phyloP scores from a whole-genome alignment of 495 filamentous ascomycete genomes.

The Emericellopsis terricola region DNA sequence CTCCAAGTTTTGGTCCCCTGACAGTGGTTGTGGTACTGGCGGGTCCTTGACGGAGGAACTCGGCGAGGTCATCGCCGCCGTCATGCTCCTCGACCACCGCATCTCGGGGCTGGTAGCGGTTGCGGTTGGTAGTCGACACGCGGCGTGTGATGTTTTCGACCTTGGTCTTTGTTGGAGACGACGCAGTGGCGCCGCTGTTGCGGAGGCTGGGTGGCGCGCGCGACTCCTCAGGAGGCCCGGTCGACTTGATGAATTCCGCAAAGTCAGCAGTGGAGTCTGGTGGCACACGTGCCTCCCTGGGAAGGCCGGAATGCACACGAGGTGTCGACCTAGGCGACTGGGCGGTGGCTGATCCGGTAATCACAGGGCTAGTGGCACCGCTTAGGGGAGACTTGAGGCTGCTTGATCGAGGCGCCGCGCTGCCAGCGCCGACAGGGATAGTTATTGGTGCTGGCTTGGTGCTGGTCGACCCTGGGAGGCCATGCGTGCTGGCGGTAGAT shows the following conservation, averaged over 20 bases:
- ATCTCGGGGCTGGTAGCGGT: constrained; percentile 50
- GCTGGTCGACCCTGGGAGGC: too few species aligned
- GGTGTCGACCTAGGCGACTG: too few species aligned
- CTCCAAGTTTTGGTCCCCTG: constrained; percentile 11
- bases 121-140: constrained; percentile 14
- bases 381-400: too few species aligned
- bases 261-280: constrained; percentile 55
- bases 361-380: too few species aligned
- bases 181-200: constrained; percentile 8
- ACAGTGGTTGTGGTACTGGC: constrained; percentile 27
- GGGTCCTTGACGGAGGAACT: constrained; percentile 82
- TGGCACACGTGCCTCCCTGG: constrained; percentile 48
- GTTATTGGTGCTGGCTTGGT: too few species aligned
- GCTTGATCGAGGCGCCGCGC: too few species aligned
- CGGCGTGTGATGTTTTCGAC: constrained; percentile 12
- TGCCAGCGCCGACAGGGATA: too few species aligned
- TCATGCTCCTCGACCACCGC: constrained; percentile 41
- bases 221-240: constrained; percentile 40
- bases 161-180: constrained; percentile 8
- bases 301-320: too few species aligned
- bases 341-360: too few species aligned
- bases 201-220: constrained; percentile 6
- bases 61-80: constrained; percentile 70
- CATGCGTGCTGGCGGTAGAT: too few species aligned
- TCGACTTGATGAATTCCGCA: constrained; percentile 71